Base-by-base conservation (phyloP, 1,284 basidiomycete genomes). In the Ustilago lituana region DNA sequence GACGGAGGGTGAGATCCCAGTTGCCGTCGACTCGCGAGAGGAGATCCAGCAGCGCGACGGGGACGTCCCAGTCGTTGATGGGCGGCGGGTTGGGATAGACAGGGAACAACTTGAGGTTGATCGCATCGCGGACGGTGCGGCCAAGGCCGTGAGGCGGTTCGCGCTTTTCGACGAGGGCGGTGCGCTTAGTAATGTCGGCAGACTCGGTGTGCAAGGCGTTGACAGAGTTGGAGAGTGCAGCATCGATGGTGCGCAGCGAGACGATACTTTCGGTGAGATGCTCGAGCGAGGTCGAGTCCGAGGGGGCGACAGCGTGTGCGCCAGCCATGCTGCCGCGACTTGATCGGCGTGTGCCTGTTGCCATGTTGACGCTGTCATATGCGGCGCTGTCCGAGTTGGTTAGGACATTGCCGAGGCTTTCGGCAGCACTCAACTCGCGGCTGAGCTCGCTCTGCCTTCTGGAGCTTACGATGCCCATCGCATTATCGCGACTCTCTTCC, bases 41-140 rank as follows among this genome's bases (percentile, higher is more conserved):
- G 31, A 98, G 85, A 74, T 93, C 90, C 56, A 96, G 91, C 8
- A 98, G 86, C 0, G 93, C 88, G 10, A 98, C 86, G 1, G 95
- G 96, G 0, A 98, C 96, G 84, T 93, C 89, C 94, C 95, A 98
- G 77, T 97, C 93, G 65, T 90, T 87, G 20, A 97, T 91, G 0
- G 87, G 85, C 0, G 91, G 89, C 9, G 96, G 96, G 77, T 98
- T 98, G 4, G 94, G 91, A 76, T 94, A 97, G 82, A 94, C 95
- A 0, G 93, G 96, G 65, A 98, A 94, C 32, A 98, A 91, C 64
- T 96, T 96, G 73, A 99, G 64, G 39, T 82, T 82, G 68, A 82
- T 76, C 1, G 80, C 80, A 43, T 82, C 78, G 8, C 78, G 55
- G 31, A 82, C 80, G 3, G 79, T 81, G 20, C 78, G 63, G 1